Evolutionary conservation across 768 basidiomycete species (phyloP), one percentile per base, ranked within the genome.

Genomic region (Kwoniella dendrophila): DNA sequence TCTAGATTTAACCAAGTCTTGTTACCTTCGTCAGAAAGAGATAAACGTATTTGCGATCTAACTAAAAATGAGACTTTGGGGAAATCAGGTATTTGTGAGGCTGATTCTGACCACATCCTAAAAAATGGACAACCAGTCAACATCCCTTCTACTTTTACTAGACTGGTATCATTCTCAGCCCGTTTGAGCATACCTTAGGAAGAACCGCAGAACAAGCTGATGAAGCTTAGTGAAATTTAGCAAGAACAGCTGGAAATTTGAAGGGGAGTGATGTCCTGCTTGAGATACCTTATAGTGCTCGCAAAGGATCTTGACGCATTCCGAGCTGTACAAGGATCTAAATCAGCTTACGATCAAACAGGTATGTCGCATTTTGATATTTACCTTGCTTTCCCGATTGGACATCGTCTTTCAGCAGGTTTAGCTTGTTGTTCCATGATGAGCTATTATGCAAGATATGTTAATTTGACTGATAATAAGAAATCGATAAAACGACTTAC

Each of bases 41-140:
- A 71, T 24, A 70, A 56, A 33, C 67, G 68, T 24, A 75, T 56
- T 33, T 75, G 74, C 6, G 69, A 71, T 8, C 68, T 56, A 38
- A 72, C 68, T 16, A 75, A 66, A 27, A 66, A 64, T 7, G 71
- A 48, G 7, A 75, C 44, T 32, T 70, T 67, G 1, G 52, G 45
- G 53, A 71, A 70, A 58, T 75, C 74, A 11, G 59, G 49, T 12
- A 52, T 11, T 12, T 63, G 64, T 3, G 74, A 71, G 50, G 68
- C 67, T 4, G 74, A 73, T 40, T 75, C 71, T 18, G 64, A 54
- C 74, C 74, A 75, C 71, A 75, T 75, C 20, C 74, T 71, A 41
- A 10, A n/a, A n/a, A 43, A 24, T 3, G 27, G 22, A 47, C 24
- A n/a, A 27, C 45, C 26, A 56, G 55, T n/a, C 4, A 6, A 40